A percentile compares a stretch with the other conserved stretches of the same genome.
phyloP scores from a whole-genome alignment of 163 green algal genomes.

The Volvox carteri region DNA sequence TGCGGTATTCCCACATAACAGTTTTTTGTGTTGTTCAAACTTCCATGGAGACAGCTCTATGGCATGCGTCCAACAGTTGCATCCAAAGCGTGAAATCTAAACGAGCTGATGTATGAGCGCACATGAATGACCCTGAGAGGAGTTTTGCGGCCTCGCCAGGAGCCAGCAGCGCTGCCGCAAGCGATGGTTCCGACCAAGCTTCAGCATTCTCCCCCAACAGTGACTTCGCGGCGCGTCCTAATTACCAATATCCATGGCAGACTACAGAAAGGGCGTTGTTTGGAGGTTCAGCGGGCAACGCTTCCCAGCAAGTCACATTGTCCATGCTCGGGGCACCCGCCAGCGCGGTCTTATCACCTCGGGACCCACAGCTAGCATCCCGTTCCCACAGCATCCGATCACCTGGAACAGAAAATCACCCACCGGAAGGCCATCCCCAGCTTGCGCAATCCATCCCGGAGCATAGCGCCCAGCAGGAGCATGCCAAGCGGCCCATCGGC shows the following conservation, averaged over 20 bases:
- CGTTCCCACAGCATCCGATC: background rate
- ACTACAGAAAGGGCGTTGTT: background rate
- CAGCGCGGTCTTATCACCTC: background rate
- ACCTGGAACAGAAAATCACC: background rate
- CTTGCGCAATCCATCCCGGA: background rate
- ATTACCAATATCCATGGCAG: background rate
- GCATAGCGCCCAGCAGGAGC: background rate
- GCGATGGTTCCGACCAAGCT: conserved; percentile 10
- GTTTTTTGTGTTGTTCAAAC: background rate
- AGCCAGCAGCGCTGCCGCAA: background rate
- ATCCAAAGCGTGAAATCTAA: too few relatives aligned
- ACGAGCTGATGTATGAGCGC: too few relatives aligned
- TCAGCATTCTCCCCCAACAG: background rate
- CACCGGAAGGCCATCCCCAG: background rate
- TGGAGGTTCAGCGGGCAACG: background rate
- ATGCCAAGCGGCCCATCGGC: background rate
- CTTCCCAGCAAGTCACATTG: background rate
- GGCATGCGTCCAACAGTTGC: background rate
- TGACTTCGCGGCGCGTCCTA: background rate
- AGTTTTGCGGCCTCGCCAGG: conserved; percentile 1
- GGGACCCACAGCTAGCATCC: background rate
- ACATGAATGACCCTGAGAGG: background rate
- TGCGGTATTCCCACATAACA: too few relatives aligned
- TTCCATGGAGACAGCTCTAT: background rate
- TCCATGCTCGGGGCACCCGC: background rate